These are phyloP conservation scores for Yamadazyma triangularis DNA, from an alignment of 1,139 yeast genomes.

Conservation along the genomic window DNA sequence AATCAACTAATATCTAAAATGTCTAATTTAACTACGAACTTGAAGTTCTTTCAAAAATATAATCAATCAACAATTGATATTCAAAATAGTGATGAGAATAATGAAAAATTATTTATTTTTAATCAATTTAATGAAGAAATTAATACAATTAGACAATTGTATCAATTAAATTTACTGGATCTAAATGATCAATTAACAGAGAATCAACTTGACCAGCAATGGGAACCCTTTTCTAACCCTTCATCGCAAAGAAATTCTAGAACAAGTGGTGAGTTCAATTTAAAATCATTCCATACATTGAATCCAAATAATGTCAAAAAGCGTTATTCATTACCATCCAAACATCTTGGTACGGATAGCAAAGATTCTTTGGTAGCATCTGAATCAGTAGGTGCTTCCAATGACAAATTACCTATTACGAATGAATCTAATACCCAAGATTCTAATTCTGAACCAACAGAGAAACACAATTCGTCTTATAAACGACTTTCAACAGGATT, in stretches of 20 bases:
- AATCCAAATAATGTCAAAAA: slow-evolving; percentile 19
- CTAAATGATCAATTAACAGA: slow-evolving; percentile 19
- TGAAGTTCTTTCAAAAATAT: slow-evolving; percentile 37
- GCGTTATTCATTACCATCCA: slow-evolving; percentile 21
- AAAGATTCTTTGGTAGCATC: too few relatives aligned
- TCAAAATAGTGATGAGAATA: slow-evolving; percentile 22
- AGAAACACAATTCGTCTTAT: slow-evolving; percentile 9
- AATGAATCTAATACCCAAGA: background rate
- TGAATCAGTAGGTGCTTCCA: too few relatives aligned
- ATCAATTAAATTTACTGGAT: slow-evolving; percentile 26
- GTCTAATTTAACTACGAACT: slow-evolving; percentile 29
- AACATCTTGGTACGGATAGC: too few relatives aligned
- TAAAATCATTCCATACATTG: slow-evolving; percentile 33
- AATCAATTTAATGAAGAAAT: slow-evolving; percentile 35
- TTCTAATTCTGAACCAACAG: background rate
- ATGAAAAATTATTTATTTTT: slow-evolving; percentile 37
- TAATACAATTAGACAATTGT: slow-evolving; percentile 24
- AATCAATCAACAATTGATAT: slow-evolving; percentile 30
- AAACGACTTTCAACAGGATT: slow-evolving; percentile 37
- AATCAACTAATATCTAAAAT: slow-evolving; percentile 50
- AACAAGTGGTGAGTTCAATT: slow-evolving; percentile 22
- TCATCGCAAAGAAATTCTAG: slow-evolving; percentile 14
- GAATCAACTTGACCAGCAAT: slow-evolving; percentile 7
- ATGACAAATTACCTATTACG: too few relatives aligned
- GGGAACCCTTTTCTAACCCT: slow-evolving; percentile 12